phyloP scores from a whole-genome alignment of 2,329 filamentous ascomycete genomes.

The Fusarium phyllophilum region DNA sequence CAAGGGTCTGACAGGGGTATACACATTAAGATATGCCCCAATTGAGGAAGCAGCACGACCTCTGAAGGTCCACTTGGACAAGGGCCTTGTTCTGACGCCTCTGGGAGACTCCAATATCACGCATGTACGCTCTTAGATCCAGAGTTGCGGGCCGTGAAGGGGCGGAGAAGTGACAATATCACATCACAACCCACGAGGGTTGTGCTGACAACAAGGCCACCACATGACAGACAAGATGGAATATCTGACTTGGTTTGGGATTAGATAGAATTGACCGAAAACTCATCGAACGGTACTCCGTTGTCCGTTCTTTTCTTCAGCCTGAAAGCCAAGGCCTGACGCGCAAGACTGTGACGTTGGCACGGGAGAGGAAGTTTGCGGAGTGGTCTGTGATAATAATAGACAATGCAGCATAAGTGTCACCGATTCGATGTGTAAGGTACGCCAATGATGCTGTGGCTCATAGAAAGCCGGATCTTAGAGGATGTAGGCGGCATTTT shows the following conservation, averaged over 20 bases:
- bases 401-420: slow-evolving; percentile 1
- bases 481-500: background rate
- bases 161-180: slow-evolving; percentile 31
- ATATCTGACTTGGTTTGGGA: slow-evolving; percentile 24
- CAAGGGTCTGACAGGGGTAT: slow-evolving; percentile 30
- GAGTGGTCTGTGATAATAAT: slow-evolving; percentile 17
- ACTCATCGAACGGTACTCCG: slow-evolving; percentile 16
- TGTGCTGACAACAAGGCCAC: slow-evolving; percentile 24
- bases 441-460: slow-evolving; percentile 36
- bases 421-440: background rate
- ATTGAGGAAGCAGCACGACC: slow-evolving; percentile 39
- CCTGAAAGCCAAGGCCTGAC: slow-evolving; percentile 22
- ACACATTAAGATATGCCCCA: slow-evolving; percentile 26
- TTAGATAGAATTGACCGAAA: slow-evolving; percentile 6
- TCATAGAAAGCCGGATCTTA: slow-evolving; percentile 4
- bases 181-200: slow-evolving; percentile 21
- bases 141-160: slow-evolving; percentile 19
- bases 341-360: slow-evolving; percentile 26
- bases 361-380: slow-evolving; percentile 3
- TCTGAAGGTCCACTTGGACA: slow-evolving; percentile 21
- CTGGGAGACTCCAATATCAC: slow-evolving; percentile 11
- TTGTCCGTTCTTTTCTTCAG: slow-evolving; percentile 6
- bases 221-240: slow-evolving; percentile 13
- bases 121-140: slow-evolving; percentile 9
- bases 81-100: slow-evolving; percentile 24